Evolutionary conservation across 148 eudicot species (phyloP).

Genomic region (Chenopodium formosanum): DNA sequence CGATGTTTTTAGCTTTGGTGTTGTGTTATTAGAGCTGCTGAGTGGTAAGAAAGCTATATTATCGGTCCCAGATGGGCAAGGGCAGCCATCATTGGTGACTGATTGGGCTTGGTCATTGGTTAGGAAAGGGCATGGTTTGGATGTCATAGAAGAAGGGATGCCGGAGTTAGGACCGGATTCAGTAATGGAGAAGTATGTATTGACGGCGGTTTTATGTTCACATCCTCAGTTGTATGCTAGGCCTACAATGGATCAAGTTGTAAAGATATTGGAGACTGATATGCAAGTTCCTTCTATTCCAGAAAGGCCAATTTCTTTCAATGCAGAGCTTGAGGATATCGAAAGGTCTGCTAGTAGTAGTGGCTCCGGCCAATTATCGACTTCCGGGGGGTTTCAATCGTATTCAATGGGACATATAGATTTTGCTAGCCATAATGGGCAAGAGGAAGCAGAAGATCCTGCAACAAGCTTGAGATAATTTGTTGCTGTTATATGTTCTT

Average conservation of each 20-base stretch:
- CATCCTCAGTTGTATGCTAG: constrained; percentile 89
- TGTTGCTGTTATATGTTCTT: not conserved
- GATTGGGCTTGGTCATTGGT: constrained; percentile 95
- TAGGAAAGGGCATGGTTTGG: constrained; percentile 56
- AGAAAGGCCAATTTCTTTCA: constrained; percentile 70
- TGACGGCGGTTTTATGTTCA: constrained; percentile 78
- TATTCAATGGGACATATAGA: constrained; percentile 34
- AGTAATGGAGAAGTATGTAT: constrained; percentile 73
- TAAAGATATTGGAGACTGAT: constrained; percentile 70
- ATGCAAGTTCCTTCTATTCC: constrained; percentile 67
- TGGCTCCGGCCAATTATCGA: constrained; percentile 61
- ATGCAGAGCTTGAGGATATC: constrained; percentile 57
- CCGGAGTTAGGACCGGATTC: constrained; percentile 56
- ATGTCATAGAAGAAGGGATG: constrained; percentile 63
- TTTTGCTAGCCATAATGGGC: constrained; percentile 26
- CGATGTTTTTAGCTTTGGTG: constrained; percentile 88
- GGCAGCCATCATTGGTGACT: constrained; percentile 56
- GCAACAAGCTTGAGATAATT: not conserved
- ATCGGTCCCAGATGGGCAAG: constrained; percentile 54
- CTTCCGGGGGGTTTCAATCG: constrained; percentile 56
- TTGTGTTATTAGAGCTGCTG: constrained; percentile 73
- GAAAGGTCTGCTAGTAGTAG: constrained; percentile 69
- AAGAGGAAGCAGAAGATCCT: constrained; percentile 16
- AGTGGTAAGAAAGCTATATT: constrained; percentile 82
- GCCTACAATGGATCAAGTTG: constrained; percentile 94